Conservation (phyloP, 768 basidiomycete genomes). For the Coprinopsis sp. region DNA sequence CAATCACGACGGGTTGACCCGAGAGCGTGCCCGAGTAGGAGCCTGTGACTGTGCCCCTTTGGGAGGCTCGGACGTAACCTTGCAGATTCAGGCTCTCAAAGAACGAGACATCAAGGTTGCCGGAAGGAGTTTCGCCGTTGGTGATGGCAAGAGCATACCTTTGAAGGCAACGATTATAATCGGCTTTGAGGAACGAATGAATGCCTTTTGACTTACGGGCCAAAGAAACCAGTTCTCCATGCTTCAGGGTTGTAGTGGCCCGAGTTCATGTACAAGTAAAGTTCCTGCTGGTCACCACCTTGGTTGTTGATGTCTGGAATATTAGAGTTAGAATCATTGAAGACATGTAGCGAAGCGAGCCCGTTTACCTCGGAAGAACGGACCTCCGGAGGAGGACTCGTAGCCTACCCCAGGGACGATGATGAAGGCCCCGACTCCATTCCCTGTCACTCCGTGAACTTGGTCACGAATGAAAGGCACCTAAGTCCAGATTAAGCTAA, state of each 20-base stretch:
- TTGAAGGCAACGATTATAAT: background rate
- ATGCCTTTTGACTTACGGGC: conserved; percentile 31
- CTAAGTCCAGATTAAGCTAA: conserved; percentile 16
- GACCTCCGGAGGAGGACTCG: conserved; percentile 44
- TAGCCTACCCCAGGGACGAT: conserved; percentile 42
- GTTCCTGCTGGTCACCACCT: conserved; percentile 40
- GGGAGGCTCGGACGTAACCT: conserved; percentile 40
- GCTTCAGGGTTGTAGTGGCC: conserved; percentile 41
- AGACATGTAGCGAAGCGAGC: too few species aligned
- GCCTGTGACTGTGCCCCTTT: conserved; percentile 41
- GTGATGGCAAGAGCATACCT: conserved; percentile 42
- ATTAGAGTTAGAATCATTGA: background rate
- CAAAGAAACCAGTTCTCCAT: conserved; percentile 43
- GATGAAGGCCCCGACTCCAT: conserved; percentile 41
- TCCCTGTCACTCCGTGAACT: conserved; percentile 45
- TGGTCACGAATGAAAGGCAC: conserved; percentile 47
- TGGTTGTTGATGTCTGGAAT: conserved; percentile 44
- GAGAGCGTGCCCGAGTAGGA: conserved; percentile 39
- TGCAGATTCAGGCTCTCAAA: conserved; percentile 38
- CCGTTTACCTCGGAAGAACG: conserved; percentile 45
- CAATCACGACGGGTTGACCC: conserved; percentile 34
- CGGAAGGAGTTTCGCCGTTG: conserved; percentile 38
- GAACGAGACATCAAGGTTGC: conserved; percentile 37
- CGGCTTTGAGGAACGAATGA: background rate
- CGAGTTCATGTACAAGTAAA: conserved; percentile 49